These are phyloP conservation scores for Ustilago lituana DNA, from an alignment of 1,284 basidiomycete species.

Conservation along the genomic window DNA sequence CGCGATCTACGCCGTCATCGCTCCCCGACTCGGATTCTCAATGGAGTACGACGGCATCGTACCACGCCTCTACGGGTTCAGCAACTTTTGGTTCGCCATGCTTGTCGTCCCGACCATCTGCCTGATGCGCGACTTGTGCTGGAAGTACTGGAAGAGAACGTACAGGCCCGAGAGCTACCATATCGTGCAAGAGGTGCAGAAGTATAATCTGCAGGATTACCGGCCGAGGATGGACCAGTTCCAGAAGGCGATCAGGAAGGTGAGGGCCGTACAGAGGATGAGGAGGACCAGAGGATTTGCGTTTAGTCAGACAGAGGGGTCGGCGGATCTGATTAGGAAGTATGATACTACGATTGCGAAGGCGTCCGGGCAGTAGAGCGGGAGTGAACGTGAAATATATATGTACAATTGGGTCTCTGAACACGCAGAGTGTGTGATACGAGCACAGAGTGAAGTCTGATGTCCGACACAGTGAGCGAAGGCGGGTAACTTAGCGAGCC, in stretches of 20 bases:
- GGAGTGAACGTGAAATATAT: too few relatives aligned
- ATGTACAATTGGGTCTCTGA: too few relatives aligned
- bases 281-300: constrained; percentile 65
- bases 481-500: too few relatives aligned
- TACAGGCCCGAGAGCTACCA: constrained; percentile 92
- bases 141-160: constrained; percentile 73
- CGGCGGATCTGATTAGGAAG: constrained; percentile 63
- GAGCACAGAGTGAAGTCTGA: too few relatives aligned
- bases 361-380: constrained; percentile 38
- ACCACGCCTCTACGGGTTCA: constrained; percentile 83
- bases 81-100: constrained; percentile 88
- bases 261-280: constrained; percentile 65
- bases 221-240: constrained; percentile 94
- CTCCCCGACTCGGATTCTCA: constrained; percentile 85
- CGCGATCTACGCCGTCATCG: constrained; percentile 86
- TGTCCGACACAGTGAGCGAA: too few relatives aligned
- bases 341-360: constrained; percentile 64
- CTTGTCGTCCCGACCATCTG: constrained; percentile 88
- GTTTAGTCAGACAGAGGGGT: constrained; percentile 64
- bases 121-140: constrained; percentile 78
- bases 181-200: constrained; percentile 88
- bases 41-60: constrained; percentile 80
- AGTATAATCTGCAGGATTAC: constrained; percentile 97
- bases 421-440: too few relatives aligned
- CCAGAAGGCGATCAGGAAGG: constrained; percentile 68